Evolutionary conservation across 2,329 filamentous ascomycete species (phyloP), one percentile per base, ranked within the genome.

Genomic region (Ceratocystis variospora): DNA sequence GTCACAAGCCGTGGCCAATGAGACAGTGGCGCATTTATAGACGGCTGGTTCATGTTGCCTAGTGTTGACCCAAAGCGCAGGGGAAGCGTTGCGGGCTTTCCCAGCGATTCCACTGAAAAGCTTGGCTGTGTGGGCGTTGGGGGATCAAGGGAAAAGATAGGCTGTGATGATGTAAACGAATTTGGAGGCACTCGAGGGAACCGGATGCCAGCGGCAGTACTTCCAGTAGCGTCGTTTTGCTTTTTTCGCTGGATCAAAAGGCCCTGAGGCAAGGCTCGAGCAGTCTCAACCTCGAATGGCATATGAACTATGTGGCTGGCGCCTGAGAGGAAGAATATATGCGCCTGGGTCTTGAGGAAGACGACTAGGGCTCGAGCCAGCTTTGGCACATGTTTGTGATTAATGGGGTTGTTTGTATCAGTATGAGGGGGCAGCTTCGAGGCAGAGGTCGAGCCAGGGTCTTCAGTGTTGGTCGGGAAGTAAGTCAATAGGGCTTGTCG

Each of bases 201-300:
- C 68, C 77, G 83, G 8, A 61, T 19, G 2, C 31, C 28, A 19
- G 37, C 8, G 15, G 64, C 25, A 2, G 33, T 57, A 8, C 62
- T 22, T 19, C 33, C 59, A 62, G 28, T n/a, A 28, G 46, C 19
- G 15, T 48, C 66, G 8, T 77, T 73, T 67, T 79, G 80, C 53
- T 86, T 79, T 73, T 88, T 96, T 68, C 92, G 83, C 75, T 97
- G 93, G 66, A 99, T 84, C 22, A 99, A 82, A 62, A 97, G 81
- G 31, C 94, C 94, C 41, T 85, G 81, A 5, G 91, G 88, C 12
- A 89, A 89, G 45, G 93, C 85, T 74, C 92, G 90, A 37, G 89
- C 91, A 64, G 85, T 85, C 73, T 96, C 90, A 53, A 96, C 88
- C 76, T 97, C 92, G 73, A 99, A 99, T 1, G 93, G 93, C 72